Conservation (phyloP, 2,329 filamentous ascomycete species). For the Albophoma yamanashiensis region DNA sequence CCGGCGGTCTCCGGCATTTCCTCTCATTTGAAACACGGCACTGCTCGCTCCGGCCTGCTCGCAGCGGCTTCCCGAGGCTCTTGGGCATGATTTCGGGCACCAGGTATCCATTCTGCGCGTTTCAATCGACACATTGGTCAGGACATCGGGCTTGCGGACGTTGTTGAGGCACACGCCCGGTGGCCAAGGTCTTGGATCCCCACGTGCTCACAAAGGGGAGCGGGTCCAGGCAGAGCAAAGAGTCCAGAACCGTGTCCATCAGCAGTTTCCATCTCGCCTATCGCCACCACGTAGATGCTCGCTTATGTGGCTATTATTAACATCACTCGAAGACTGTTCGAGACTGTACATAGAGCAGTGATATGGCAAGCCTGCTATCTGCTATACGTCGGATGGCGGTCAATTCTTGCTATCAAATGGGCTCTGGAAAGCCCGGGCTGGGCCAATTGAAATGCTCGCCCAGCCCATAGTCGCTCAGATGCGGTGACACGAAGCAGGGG, state of each 20-base stretch:
- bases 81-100: background rate
- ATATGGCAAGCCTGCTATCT: background rate
- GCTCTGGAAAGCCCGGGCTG: background rate
- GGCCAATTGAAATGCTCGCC: background rate
- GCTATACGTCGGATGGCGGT: background rate
- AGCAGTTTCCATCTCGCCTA: background rate
- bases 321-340: background rate
- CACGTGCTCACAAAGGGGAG: background rate
- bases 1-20: background rate
- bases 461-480: background rate
- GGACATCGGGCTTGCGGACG: background rate
- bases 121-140: background rate
- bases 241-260: background rate
- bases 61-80: background rate
- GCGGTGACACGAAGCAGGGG: background rate
- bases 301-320: too few relatives aligned
- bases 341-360: background rate
- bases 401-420: background rate
- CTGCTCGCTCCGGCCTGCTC: background rate
- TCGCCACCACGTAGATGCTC: background rate
- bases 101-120: background rate
- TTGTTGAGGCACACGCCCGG: background rate
- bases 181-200: background rate
- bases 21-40: background rate
- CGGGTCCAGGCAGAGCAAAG: background rate